Conservation (phyloP, 2,329 filamentous ascomycete species). For the Aspergillus jensenii region DNA sequence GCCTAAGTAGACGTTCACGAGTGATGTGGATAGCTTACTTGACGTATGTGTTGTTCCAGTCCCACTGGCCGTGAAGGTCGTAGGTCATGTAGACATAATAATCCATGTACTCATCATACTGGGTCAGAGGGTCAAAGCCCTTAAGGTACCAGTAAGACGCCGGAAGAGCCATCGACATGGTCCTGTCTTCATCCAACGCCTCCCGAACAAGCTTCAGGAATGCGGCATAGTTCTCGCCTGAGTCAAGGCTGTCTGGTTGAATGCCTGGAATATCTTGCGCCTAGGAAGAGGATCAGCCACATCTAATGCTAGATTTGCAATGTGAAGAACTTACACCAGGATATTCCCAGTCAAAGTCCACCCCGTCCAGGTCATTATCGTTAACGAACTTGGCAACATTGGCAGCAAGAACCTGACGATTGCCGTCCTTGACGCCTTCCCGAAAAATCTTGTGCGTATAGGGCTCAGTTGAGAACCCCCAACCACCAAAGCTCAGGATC, state of each 20-base stretch:
- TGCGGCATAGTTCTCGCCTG: conserved; percentile 34
- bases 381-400: conserved; percentile 30
- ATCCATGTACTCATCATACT: conserved; percentile 23
- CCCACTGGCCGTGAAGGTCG: conserved; percentile 29
- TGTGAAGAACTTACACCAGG: conserved; percentile 14
- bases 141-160: conserved; percentile 36
- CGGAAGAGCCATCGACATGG: conserved; percentile 27
- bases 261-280: conserved; percentile 36
- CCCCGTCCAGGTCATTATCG: conserved; percentile 13
- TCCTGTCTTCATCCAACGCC: conserved; percentile 16
- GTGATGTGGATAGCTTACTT: background rate
- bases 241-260: conserved; percentile 24
- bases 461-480: conserved; percentile 41
- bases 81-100: conserved; percentile 44
- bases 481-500: conserved; percentile 47
- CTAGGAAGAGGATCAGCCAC: background rate
- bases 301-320: too few species aligned
- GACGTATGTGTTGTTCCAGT: background rate
- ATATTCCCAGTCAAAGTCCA: conserved; percentile 15
- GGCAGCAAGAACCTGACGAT: conserved; percentile 13
- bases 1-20: background rate
- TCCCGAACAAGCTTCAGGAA: conserved; percentile 27
- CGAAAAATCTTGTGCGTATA: conserved; percentile 40
- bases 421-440: conserved; percentile 24
- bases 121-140: conserved; percentile 25